Conservation (phyloP, 1,139 yeast genomes). For the Wickerhamomyces sp. region DNA sequence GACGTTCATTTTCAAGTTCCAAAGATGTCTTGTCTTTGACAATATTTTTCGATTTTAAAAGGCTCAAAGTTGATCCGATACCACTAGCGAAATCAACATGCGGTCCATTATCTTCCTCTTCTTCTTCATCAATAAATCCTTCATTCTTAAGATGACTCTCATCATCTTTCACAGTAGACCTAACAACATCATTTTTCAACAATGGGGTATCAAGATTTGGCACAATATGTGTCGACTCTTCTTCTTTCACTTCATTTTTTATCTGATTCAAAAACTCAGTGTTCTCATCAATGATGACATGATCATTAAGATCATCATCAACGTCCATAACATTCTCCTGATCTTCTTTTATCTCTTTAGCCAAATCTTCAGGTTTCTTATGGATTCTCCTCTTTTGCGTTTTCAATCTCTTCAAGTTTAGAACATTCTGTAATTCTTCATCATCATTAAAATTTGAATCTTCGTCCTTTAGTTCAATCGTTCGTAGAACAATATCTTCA, state of each 20-base stretch:
- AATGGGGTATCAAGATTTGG: background rate
- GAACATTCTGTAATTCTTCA: slow-evolving; percentile 42
- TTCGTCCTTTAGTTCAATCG: slow-evolving; percentile 33
- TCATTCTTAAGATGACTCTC: slow-evolving; percentile 2
- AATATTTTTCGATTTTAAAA: slow-evolving; percentile 44
- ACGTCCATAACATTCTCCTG: slow-evolving; percentile 19
- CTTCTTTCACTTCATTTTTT: background rate
- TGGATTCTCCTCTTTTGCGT: slow-evolving; percentile 30
- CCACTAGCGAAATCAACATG: slow-evolving; percentile 42
- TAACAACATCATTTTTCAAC: slow-evolving; percentile 6
- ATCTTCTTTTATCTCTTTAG: slow-evolving; percentile 39
- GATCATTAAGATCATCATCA: slow-evolving; percentile 26
- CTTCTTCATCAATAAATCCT: slow-evolving; percentile 13
- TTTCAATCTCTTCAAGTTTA: slow-evolving; percentile 37
- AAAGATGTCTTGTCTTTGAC: slow-evolving; percentile 24
- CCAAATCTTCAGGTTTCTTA: slow-evolving; percentile 43
- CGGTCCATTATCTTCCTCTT: background rate
- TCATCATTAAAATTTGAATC: slow-evolving; percentile 36
- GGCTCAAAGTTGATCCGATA: slow-evolving; percentile 51
- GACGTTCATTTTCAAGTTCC: slow-evolving; percentile 19
- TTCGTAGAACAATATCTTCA: slow-evolving; percentile 22
- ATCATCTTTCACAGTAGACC: background rate
- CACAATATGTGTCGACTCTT: background rate
- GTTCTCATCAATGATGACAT: slow-evolving; percentile 50
- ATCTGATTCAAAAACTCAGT: slow-evolving; percentile 43